A percentile compares a stretch with the other conserved stretches of the same genome.
Conservation (phyloP, 1,284 basidiomycete species). For the Moesziomyces globuligerus region DNA sequence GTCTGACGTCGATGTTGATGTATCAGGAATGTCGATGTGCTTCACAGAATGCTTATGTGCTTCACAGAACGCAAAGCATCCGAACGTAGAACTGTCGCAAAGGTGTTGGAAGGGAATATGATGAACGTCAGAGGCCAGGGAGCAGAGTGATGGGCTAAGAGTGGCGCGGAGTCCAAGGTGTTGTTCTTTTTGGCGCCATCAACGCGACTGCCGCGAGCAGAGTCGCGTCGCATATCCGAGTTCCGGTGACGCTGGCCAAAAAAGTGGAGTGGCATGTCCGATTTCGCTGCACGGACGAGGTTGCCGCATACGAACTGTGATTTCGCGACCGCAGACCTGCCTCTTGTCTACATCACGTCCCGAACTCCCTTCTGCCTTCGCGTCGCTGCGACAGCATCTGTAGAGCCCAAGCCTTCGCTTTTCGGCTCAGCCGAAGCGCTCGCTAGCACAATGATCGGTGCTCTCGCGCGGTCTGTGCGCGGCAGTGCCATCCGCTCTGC, state of each 20-base stretch:
- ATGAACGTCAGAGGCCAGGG: no score
- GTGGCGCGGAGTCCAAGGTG: constrained; percentile 7
- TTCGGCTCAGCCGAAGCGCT: not conserved
- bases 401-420: not conserved
- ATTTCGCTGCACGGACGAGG: not conserved
- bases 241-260: constrained; percentile 12
- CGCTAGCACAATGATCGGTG: not conserved
- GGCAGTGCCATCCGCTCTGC: not conserved
- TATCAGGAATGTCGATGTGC: not conserved
- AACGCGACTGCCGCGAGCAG: constrained; percentile 8
- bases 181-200: constrained; percentile 28
- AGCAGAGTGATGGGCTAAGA: not conserved
- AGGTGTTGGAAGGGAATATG: no score
- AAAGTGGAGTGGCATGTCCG: constrained; percentile 8
- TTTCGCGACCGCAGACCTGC: no score
- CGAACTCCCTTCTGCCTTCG: not conserved
- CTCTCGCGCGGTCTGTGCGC: not conserved
- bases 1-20: not conserved
- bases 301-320: not conserved
- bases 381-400: not conserved
- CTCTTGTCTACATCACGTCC: no score
- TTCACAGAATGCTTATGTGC: no score
- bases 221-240: constrained; percentile 18
- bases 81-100: no score
- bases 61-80: no score